These are phyloP conservation scores for Akanthomyces uredinophilus DNA, from an alignment of 2,329 filamentous ascomycete genomes.

Conservation along the genomic window DNA sequence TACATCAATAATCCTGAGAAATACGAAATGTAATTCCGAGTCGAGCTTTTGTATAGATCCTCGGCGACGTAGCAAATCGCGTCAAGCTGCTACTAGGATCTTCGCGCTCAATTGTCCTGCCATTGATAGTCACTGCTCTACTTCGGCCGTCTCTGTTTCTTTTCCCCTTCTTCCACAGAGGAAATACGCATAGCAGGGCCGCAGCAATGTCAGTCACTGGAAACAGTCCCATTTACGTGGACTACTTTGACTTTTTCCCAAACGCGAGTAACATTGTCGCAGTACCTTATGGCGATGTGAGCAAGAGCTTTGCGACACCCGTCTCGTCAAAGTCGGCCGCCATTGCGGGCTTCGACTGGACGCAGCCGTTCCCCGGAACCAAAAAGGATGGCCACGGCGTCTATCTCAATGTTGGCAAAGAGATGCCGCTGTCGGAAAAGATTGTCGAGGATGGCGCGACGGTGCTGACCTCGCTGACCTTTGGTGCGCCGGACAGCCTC, in stretches of 20 bases:
- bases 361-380: neutral
- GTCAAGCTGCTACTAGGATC: too few species aligned
- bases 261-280: neutral
- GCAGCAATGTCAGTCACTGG: neutral
- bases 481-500: neutral
- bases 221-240: neutral
- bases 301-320: neutral
- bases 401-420: neutral
- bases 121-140: too few species aligned
- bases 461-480: neutral
- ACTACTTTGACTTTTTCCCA: neutral
- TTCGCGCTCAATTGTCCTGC: too few species aligned
- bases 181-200: too few species aligned
- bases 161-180: too few species aligned
- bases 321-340: neutral
- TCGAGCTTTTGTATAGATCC: too few species aligned
- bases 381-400: neutral
- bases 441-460: neutral
- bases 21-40: too few species aligned
- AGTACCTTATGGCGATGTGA: neutral
- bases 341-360: neutral
- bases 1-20: too few species aligned
- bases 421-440: neutral
- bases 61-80: too few species aligned
- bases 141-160: too few species aligned